Conservation (phyloP, 1,139 yeast genomes). For the Meyerozyma carpophila region DNA sequence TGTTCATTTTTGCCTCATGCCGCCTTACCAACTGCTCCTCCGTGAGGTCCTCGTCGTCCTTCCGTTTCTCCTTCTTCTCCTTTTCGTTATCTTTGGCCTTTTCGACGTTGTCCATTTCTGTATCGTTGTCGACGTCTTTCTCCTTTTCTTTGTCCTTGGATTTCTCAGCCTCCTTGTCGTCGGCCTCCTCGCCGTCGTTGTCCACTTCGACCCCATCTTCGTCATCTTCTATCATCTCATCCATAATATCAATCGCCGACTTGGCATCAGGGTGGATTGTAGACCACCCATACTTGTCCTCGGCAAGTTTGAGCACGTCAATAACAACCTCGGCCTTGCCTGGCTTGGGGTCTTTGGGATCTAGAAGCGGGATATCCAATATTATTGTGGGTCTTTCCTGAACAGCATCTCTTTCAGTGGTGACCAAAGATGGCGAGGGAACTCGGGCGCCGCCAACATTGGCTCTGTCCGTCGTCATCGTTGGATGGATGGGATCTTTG, state of each 20-base stretch:
- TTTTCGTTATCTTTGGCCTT: conserved; percentile 25
- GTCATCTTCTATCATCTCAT: conserved; percentile 56
- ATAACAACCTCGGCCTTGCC: conserved; percentile 71
- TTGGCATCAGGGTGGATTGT: conserved; percentile 66
- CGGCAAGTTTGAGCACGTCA: conserved; percentile 75
- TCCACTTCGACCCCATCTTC: conserved; percentile 55
- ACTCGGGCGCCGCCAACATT: conserved; percentile 4
- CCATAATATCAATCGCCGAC: conserved; percentile 55
- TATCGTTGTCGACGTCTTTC: conserved; percentile 12
- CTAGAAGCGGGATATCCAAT: conserved; percentile 53
- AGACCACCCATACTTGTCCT: conserved; percentile 81
- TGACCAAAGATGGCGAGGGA: conserved; percentile 16
- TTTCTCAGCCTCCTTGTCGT: conserved; percentile 21
- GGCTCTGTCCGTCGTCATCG: conserved; percentile 17
- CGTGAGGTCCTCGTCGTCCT: conserved; percentile 36
- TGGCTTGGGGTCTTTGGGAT: conserved; percentile 46
- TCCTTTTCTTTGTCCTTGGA: conserved; percentile 13
- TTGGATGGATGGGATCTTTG: conserved; percentile 12
- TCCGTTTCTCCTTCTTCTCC: conserved; percentile 18
- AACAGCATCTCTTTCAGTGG: conserved; percentile 9
- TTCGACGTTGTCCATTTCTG: conserved; percentile 16
- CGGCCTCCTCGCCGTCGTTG: conserved; percentile 48
- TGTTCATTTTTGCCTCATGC: conserved; percentile 47
- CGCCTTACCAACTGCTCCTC: conserved; percentile 43
- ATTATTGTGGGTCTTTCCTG: conserved; percentile 45